phyloP scores from a whole-genome alignment of 2,329 filamentous ascomycete species.

The Fusarium sp. region DNA sequence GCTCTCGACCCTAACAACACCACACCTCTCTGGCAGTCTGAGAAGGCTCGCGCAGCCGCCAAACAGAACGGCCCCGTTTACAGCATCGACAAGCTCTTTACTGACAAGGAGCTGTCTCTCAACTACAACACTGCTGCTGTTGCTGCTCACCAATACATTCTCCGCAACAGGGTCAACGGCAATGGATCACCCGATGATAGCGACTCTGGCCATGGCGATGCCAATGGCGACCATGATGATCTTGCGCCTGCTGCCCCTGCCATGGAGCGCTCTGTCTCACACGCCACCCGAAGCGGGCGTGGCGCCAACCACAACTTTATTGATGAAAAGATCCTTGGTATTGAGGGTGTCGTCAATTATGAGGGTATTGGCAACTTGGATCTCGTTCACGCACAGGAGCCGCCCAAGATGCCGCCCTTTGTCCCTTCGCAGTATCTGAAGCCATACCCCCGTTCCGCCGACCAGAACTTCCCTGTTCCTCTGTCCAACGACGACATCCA shows the following conservation, averaged over 20 bases:
- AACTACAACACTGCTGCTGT: constrained; percentile 73
- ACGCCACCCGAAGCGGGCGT: constrained; percentile 72
- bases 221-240: constrained; percentile 62
- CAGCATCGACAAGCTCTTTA: constrained; percentile 77
- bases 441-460: constrained; percentile 64
- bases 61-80: constrained; percentile 71
- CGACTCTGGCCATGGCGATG: constrained; percentile 64
- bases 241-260: constrained; percentile 63
- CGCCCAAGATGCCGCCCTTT: constrained; percentile 67
- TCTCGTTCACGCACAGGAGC: constrained; percentile 65
- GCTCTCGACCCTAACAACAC: constrained; percentile 67
- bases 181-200: constrained; percentile 64
- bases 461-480: constrained; percentile 67
- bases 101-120: constrained; percentile 75
- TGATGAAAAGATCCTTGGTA: constrained; percentile 69
- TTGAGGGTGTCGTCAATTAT: constrained; percentile 71
- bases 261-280: constrained; percentile 74
- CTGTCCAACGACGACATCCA: constrained; percentile 64
- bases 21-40: constrained; percentile 72
- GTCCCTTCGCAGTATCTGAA: constrained; percentile 70
- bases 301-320: constrained; percentile 65
- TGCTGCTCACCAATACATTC: constrained; percentile 71
- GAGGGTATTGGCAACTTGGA: constrained; percentile 70
- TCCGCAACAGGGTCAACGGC: constrained; percentile 68
- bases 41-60: constrained; percentile 65